A percentile compares a stretch with the other conserved stretches of the same genome.
Evolutionary conservation across 345 rosid genomes (phyloP).

Genomic region (Boechera retrofracta): DNA sequence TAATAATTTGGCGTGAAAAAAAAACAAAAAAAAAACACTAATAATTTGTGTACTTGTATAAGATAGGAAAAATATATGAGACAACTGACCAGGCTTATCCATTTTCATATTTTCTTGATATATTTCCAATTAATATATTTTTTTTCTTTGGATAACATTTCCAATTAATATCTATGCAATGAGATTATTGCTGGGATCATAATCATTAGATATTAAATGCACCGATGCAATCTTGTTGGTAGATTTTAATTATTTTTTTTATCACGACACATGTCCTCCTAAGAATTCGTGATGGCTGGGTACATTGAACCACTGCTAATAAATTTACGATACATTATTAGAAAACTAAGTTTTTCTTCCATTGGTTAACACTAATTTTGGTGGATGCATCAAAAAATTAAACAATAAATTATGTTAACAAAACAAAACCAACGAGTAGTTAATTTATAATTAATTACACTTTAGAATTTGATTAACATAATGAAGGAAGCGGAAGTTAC

Average conservation of each 20-base stretch:
- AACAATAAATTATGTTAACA: neutral
- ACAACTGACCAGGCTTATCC: constrained; percentile 14
- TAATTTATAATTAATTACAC: constrained; percentile 35
- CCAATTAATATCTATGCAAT: neutral
- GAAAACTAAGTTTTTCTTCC: neutral
- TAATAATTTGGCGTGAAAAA: neutral
- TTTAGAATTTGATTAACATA: constrained; percentile 31
- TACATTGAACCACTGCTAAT: constrained; percentile 35
- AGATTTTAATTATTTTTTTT: neutral
- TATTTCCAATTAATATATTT: neutral
- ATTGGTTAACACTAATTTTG: neutral
- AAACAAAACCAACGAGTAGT: constrained; percentile 14
- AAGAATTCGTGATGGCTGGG: constrained; percentile 26
- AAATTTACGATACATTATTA: neutral
- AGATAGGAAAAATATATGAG: neutral
- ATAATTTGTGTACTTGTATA: too few species aligned
- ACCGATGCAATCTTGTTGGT: constrained; percentile 38
- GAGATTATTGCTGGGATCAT: constrained; percentile 24
- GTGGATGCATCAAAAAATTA: neutral
- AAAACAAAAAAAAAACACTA: neutral
- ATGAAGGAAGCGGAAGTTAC: constrained; percentile 41
- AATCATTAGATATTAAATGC: constrained; percentile 33
- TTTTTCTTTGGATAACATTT: neutral
- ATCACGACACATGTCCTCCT: constrained; percentile 33
- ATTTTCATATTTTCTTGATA: neutral